Evolutionary conservation across 2,329 filamentous ascomycete species (phyloP).

Genomic region (Colletotrichum australisinense): DNA sequence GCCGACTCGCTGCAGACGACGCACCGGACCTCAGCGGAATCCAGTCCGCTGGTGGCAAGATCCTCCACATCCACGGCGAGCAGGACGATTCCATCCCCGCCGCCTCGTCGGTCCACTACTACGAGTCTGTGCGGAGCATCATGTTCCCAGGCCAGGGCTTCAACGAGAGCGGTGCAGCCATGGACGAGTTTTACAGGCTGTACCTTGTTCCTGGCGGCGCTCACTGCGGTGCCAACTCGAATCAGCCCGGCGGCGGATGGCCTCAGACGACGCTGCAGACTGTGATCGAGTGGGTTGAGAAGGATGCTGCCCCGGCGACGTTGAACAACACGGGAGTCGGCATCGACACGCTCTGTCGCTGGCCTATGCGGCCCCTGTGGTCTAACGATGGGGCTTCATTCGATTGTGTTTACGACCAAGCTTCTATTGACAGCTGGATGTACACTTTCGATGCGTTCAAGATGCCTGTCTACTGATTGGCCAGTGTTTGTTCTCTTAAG

Average conservation of each 20-base stretch:
- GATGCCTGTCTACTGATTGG: slow-evolving; percentile 23
- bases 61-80: slow-evolving; percentile 54
- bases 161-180: slow-evolving; percentile 37
- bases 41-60: slow-evolving; percentile 51
- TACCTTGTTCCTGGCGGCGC: slow-evolving; percentile 60
- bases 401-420: slow-evolving; percentile 27
- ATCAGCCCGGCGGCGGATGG: slow-evolving; percentile 45
- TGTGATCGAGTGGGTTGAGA: slow-evolving; percentile 65
- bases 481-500: not conserved
- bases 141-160: slow-evolving; percentile 57
- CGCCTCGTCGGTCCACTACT: slow-evolving; percentile 47
- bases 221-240: slow-evolving; percentile 62
- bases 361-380: slow-evolving; percentile 56
- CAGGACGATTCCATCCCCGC: slow-evolving; percentile 51
- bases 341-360: slow-evolving; percentile 51
- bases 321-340: slow-evolving; percentile 54
- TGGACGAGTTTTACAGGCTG: slow-evolving; percentile 53
- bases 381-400: slow-evolving; percentile 18
- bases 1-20: slow-evolving; percentile 41
- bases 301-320: slow-evolving; percentile 54
- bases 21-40: slow-evolving; percentile 49
- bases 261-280: slow-evolving; percentile 53
- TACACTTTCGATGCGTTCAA: slow-evolving; percentile 33
- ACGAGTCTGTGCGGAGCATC: slow-evolving; percentile 54
- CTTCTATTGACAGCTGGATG: slow-evolving; percentile 23